Evolutionary conservation across 805 yeast species (phyloP).

Genomic region (Dipodascus geniculatus): DNA sequence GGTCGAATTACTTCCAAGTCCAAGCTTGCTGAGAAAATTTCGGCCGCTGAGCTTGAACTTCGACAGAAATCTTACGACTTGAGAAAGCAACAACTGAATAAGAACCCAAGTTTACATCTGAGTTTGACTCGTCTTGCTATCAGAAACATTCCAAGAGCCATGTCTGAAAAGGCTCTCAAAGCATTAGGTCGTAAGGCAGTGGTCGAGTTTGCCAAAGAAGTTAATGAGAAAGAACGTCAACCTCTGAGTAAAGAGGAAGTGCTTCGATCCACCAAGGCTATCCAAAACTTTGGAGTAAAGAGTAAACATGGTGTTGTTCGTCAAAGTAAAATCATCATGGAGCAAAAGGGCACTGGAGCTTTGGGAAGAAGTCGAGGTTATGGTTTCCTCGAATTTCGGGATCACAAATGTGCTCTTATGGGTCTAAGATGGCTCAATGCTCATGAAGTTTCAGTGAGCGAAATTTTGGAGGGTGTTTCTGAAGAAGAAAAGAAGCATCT

Average conservation of each 20-base stretch:
- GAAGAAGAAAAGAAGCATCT: conserved; percentile 14
- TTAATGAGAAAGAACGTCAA: conserved; percentile 60
- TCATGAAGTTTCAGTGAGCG: conserved; percentile 65
- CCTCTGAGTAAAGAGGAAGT: conserved; percentile 84
- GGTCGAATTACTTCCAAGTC: conserved; percentile 81
- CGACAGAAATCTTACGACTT: conserved; percentile 79
- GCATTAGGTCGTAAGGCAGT: conserved; percentile 91
- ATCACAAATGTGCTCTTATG: conserved; percentile 88
- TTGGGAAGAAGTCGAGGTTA: conserved; percentile 92
- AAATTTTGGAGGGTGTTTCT: conserved; percentile 32
- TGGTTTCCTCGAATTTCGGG: conserved; percentile 88
- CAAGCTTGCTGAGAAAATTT: conserved; percentile 56
- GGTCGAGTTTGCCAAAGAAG: conserved; percentile 88
- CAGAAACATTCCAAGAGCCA: conserved; percentile 84
- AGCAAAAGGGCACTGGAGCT: conserved; percentile 79
- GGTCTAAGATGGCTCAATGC: conserved; percentile 96
- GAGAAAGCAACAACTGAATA: conserved; percentile 80
- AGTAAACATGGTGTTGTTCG: conserved; percentile 83
- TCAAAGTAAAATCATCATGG: conserved; percentile 89
- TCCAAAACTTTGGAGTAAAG: conserved; percentile 45
- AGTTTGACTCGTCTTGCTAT: conserved; percentile 93
- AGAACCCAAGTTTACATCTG: conserved; percentile 82
- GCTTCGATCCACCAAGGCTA: conserved; percentile 62
- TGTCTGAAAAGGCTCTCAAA: conserved; percentile 79
- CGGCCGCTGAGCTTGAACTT: conserved; percentile 67